Conservation (phyloP, 306 rosid genomes). For the Astragalus glycyphyllos region DNA sequence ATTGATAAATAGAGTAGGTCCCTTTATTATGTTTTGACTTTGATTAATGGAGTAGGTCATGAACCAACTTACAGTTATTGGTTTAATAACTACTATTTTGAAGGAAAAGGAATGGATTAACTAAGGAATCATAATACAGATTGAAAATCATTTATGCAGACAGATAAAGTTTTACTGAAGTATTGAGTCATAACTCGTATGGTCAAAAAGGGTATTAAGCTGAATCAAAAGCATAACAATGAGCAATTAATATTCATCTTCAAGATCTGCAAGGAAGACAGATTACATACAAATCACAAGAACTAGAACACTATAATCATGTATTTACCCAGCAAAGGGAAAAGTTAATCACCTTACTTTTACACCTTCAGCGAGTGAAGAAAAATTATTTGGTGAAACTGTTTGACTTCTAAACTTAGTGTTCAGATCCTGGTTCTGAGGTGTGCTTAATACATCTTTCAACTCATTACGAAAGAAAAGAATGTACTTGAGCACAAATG, state of each 20-base stretch:
- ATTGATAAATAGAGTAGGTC: slow-evolving; percentile 12
- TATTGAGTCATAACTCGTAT: background rate
- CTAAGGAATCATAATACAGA: slow-evolving; percentile 16
- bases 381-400: slow-evolving; percentile 61
- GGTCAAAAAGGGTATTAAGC: background rate
- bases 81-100: background rate
- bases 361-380: slow-evolving; percentile 68
- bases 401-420: slow-evolving; percentile 53
- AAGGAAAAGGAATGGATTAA: slow-evolving; percentile 3
- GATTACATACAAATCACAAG: background rate
- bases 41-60: too few relatives aligned
- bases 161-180: background rate
- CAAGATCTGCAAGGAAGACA: background rate
- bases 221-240: slow-evolving; percentile 24
- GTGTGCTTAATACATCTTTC: slow-evolving; percentile 50
- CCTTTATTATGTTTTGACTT: too few relatives aligned
- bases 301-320: background rate
- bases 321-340: slow-evolving; percentile 37
- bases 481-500: slow-evolving; percentile 83
- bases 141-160: background rate
- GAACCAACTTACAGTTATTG: background rate
- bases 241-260: background rate
- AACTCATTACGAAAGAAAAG: slow-evolving; percentile 67
- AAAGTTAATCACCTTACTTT: slow-evolving; percentile 74
- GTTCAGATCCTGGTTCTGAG: slow-evolving; percentile 55